Conservation (phyloP, 2,329 filamentous ascomycete species). For the Phoma herbarum region DNA sequence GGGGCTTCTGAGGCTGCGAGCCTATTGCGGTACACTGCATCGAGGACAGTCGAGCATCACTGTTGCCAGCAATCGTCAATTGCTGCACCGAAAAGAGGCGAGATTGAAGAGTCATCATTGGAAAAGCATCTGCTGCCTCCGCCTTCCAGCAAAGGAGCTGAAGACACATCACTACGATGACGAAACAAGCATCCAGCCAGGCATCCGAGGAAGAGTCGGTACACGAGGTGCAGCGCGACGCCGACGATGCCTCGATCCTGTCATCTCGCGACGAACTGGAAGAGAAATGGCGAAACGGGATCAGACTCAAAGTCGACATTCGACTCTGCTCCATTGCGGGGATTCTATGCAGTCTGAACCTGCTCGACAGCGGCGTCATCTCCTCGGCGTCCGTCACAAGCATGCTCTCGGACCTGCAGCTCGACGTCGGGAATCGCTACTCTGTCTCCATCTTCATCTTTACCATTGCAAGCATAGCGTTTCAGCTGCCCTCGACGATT, state of each 20-base stretch:
- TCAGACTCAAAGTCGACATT: constrained; percentile 71
- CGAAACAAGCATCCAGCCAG: constrained; percentile 28
- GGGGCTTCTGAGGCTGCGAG: not conserved
- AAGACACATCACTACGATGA: constrained; percentile 16
- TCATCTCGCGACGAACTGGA: constrained; percentile 28
- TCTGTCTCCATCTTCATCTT: constrained; percentile 78
- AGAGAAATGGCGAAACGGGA: constrained; percentile 53
- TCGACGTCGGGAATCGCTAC: constrained; percentile 70
- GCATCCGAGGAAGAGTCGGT: constrained; percentile 24
- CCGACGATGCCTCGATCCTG: constrained; percentile 16
- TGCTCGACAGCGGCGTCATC: constrained; percentile 75
- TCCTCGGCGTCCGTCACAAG: constrained; percentile 74
- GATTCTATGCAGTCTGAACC: constrained; percentile 73
- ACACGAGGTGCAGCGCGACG: constrained; percentile 27
- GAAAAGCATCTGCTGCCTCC: too few species aligned
- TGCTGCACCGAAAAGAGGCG: not conserved
- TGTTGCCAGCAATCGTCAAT: not conserved
- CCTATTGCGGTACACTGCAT: not conserved
- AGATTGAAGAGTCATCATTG: not conserved
- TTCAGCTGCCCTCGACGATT: constrained; percentile 74
- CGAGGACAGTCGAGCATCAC: not conserved
- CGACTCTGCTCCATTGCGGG: constrained; percentile 75
- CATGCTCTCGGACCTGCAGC: constrained; percentile 69
- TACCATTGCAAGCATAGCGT: constrained; percentile 72
- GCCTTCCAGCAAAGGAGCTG: not conserved